Percentiles rank a stretch among this genome's conserved stretches.
These are phyloP conservation scores for Cyclotella baltica DNA, from an alignment of 108 stramenopile genomes.

Conservation along the genomic window DNA sequence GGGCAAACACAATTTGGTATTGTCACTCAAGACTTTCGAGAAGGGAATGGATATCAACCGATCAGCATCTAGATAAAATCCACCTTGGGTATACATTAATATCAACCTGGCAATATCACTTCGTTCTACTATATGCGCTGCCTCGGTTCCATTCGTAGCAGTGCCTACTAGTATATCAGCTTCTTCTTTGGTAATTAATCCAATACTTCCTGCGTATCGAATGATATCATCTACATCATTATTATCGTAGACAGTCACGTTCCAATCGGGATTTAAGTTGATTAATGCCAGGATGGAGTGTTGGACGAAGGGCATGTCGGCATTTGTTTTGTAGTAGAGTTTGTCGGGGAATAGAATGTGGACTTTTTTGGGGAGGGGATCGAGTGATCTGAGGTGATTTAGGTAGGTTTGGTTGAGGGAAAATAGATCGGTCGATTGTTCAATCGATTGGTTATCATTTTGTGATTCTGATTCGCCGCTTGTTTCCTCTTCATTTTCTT, in stretches of 20 bases:
- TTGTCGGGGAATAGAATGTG: constrained; percentile 43
- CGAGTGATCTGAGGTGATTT: constrained; percentile 17
- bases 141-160: background rate
- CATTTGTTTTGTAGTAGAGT: constrained; percentile 6
- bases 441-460: too few relatives aligned
- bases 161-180: constrained; percentile 22
- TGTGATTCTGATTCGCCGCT: background rate
- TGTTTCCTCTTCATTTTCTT: background rate
- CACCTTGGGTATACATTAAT: constrained; percentile 34
- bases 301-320: constrained; percentile 25
- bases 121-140: constrained; percentile 41
- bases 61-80: constrained; percentile 38
- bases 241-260: constrained; percentile 29
- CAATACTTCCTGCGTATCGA: background rate
- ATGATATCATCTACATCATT: constrained; percentile 22
- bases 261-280: constrained; percentile 34
- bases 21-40: background rate
- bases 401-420: constrained; percentile 18
- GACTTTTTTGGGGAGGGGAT: constrained; percentile 22
- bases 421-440: constrained; percentile 8
- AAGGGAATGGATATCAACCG: constrained; percentile 20
- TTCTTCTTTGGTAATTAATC: constrained; percentile 31
- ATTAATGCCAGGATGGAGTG: constrained; percentile 23
- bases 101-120: constrained; percentile 27
- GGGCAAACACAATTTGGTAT: constrained; percentile 25